phyloP scores from a whole-genome alignment of 805 yeast species.

The Saturnispora galanensis region DNA sequence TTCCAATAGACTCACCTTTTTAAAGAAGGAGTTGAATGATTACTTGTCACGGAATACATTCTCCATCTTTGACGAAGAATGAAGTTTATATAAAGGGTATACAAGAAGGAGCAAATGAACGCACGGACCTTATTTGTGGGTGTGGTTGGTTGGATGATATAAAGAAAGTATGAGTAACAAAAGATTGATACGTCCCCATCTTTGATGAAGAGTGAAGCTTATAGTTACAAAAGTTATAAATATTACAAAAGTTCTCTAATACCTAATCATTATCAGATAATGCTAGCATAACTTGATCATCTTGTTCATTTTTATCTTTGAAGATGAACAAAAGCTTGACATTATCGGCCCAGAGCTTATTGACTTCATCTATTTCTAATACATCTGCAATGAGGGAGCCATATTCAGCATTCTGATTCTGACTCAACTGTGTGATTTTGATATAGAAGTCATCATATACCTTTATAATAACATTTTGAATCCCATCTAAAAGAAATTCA shows the following conservation, averaged over 20 bases:
- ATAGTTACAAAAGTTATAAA: no score
- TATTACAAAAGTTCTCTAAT: no score
- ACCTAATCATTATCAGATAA: neutral
- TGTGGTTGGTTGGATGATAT: no score
- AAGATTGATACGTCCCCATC: neutral
- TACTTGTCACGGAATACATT: slow-evolving; percentile 75
- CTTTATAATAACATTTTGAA: slow-evolving; percentile 49
- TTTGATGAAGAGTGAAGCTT: no score
- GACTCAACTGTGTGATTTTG: neutral
- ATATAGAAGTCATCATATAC: slow-evolving; percentile 47
- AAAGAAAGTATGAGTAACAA: neutral
- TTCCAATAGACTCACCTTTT: slow-evolving; percentile 61
- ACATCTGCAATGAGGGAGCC: slow-evolving; percentile 34
- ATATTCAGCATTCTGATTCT: slow-evolving; percentile 19
- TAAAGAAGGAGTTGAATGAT: slow-evolving; percentile 68
- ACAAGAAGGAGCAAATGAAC: no score
- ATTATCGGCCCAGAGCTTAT: slow-evolving; percentile 27
- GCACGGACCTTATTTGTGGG: no score
- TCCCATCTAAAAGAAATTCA: slow-evolving; percentile 49
- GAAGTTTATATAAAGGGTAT: slow-evolving; percentile 8
- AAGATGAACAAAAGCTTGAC: slow-evolving; percentile 23
- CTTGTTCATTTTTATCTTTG: slow-evolving; percentile 7
- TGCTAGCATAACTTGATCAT: neutral
- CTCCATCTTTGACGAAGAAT: slow-evolving; percentile 73
- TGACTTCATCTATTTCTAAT: slow-evolving; percentile 56